Percentiles rank a stretch among this genome's conserved stretches.
These are phyloP conservation scores for Podila epicladia DNA, from an alignment of 192 early-diverging fungal species.

Conservation along the genomic window DNA sequence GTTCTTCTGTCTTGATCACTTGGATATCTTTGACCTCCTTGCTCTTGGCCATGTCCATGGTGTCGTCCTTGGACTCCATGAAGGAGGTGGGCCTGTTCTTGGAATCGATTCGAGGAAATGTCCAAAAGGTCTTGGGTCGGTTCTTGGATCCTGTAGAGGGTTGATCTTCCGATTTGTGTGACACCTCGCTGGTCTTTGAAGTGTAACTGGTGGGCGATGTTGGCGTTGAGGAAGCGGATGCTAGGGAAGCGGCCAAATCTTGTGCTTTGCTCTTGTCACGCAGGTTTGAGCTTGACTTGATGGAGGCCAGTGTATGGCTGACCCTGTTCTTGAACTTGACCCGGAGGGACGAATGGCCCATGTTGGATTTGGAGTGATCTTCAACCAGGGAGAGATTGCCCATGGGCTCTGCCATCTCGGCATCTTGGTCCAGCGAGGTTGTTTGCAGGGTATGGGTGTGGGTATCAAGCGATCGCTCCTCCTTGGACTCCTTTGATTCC, in stretches of 20 bases:
- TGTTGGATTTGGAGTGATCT: neutral
- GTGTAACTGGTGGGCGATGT: neutral
- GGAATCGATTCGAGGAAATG: conserved; percentile 28
- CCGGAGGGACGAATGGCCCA: conserved; percentile 15
- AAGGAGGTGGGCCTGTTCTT: conserved; percentile 9
- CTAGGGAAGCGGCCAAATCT: neutral
- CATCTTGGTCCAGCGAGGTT: neutral
- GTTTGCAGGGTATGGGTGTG: neutral
- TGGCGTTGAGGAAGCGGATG: neutral
- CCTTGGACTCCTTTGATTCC: neutral
- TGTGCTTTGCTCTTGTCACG: conserved; percentile 19
- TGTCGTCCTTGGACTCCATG: neutral
- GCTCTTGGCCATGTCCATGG: neutral
- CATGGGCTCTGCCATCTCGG: conserved; percentile 1
- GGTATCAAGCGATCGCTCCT: neutral
- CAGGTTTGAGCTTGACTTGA: conserved; percentile 36
- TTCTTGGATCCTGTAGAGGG: conserved; percentile 12
- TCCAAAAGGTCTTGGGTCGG: conserved; percentile 33
- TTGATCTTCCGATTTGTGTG: conserved; percentile 3
- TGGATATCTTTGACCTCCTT: neutral
- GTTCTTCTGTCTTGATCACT: conserved; percentile 18
- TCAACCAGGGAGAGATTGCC: neutral
- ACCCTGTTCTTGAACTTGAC: conserved; percentile 41
- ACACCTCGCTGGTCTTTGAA: neutral
- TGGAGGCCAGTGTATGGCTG: conserved; percentile 25